Conservation (phyloP, 208 protist genomes). For the Trypanosoma cruzi region DNA sequence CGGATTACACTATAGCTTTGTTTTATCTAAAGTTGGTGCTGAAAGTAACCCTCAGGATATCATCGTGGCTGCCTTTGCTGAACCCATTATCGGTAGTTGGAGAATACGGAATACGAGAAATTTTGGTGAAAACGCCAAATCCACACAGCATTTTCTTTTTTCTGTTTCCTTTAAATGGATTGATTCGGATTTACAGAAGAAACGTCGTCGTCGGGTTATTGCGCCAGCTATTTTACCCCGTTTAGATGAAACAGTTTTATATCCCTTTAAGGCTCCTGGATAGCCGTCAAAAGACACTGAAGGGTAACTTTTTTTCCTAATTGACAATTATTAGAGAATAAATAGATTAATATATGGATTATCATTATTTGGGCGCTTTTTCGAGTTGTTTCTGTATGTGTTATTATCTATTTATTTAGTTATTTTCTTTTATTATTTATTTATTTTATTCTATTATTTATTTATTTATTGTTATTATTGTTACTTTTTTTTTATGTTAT, state of each 20-base stretch:
- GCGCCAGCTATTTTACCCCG: conserved; percentile 65
- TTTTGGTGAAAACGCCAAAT: conserved; percentile 38
- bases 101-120: conserved; percentile 55
- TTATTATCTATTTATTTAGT: background rate
- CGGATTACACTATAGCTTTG: conserved; percentile 71
- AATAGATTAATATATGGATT: conserved; percentile 1
- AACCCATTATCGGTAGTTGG: conserved; percentile 49
- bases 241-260: conserved; percentile 72
- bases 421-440: conserved; percentile 3
- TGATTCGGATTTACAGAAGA: conserved; percentile 44
- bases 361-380: too few species aligned
- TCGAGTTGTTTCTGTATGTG: conserved; percentile 5
- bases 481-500: conserved; percentile 4
- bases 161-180: conserved; percentile 53
- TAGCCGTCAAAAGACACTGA: conserved; percentile 6
- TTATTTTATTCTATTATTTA: background rate
- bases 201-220: conserved; percentile 45
- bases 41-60: conserved; percentile 80
- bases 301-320: background rate
- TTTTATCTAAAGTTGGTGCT: conserved; percentile 62
- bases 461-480: conserved; percentile 6
- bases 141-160: conserved; percentile 46
- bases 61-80: conserved; percentile 70
- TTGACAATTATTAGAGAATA: background rate
- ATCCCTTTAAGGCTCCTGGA: conserved; percentile 49